phyloP scores from a whole-genome alignment of 345 rosid species.

The Populus tremula region DNA sequence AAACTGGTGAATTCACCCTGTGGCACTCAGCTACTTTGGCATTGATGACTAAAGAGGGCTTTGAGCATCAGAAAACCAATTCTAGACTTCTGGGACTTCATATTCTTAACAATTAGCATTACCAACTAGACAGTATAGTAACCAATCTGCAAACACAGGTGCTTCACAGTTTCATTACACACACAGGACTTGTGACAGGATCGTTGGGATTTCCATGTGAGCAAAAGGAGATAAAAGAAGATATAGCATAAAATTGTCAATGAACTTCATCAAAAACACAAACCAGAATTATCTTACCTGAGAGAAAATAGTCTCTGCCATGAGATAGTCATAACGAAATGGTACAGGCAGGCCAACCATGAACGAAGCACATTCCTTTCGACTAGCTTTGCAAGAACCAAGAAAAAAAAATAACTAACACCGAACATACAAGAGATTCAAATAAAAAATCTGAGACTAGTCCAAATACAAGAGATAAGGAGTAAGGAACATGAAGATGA shows the following conservation, averaged over 20 bases:
- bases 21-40: too few relatives aligned
- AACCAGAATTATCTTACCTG: conserved; percentile 54
- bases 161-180: background rate
- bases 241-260: background rate
- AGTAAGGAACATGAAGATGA: background rate
- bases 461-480: background rate
- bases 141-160: background rate
- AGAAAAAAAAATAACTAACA: conserved; percentile 41
- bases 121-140: conserved; percentile 1
- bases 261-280: background rate
- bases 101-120: background rate
- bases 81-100: background rate
- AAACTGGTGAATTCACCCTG: background rate
- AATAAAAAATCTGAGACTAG: background rate
- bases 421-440: conserved; percentile 8
- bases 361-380: conserved; percentile 96
- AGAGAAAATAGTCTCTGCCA: conserved; percentile 98
- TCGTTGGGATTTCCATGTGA: too few relatives aligned
- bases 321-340: conserved; percentile 90
- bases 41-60: too few relatives aligned
- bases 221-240: background rate
- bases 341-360: conserved; percentile 96
- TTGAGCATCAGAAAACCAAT: background rate
- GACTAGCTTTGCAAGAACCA: conserved; percentile 88
- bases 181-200: too few relatives aligned